A percentile compares a stretch with the other conserved stretches of the same genome.
Conservation (phyloP, 2,329 filamentous ascomycete species). For the Chrysoporthe puriensis region DNA sequence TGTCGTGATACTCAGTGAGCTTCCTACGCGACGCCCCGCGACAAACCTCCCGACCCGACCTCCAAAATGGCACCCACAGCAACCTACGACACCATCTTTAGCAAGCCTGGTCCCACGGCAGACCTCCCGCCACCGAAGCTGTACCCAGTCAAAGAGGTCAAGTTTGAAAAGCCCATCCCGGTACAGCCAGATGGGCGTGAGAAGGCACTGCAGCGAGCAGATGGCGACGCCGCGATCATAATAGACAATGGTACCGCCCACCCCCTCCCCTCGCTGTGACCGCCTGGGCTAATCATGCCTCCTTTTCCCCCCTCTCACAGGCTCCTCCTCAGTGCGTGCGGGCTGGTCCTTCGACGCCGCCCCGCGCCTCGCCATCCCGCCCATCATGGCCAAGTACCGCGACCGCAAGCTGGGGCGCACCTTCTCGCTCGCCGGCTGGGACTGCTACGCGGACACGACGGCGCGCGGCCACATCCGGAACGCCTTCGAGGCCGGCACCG, state of each 20-base stretch:
- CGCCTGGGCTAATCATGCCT: conserved; percentile 29
- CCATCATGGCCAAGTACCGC: conserved; percentile 92
- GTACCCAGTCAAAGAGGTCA: conserved; percentile 64
- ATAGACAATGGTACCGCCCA: conserved; percentile 85
- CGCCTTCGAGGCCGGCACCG: conserved; percentile 87
- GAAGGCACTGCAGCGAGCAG: conserved; percentile 61
- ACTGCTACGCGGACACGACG: conserved; percentile 94
- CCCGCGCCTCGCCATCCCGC: conserved; percentile 81
- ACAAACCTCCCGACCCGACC: not conserved
- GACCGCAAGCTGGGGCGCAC: conserved; percentile 92
- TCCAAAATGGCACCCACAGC: conserved; percentile 43
- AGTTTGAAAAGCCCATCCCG: conserved; percentile 59
- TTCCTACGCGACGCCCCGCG: conserved; percentile 1
- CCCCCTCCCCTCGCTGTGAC: not conserved
- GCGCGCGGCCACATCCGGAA: conserved; percentile 88
- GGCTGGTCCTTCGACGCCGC: conserved; percentile 91
- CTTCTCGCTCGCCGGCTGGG: conserved; percentile 87
- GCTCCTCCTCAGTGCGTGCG: conserved; percentile 85
- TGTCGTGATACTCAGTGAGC: conserved; percentile 24
- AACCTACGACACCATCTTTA: conserved; percentile 46
- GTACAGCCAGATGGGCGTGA: conserved; percentile 70
- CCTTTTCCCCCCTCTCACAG: conserved; percentile 49
- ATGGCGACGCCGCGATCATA: conserved; percentile 76
- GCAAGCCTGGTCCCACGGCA: conserved; percentile 46
- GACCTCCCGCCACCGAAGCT: conserved; percentile 58